Percentiles rank a stretch among this genome's conserved stretches.
phyloP scores from a whole-genome alignment of 2,329 filamentous ascomycete genomes.

The Fonsecaea monophora region DNA sequence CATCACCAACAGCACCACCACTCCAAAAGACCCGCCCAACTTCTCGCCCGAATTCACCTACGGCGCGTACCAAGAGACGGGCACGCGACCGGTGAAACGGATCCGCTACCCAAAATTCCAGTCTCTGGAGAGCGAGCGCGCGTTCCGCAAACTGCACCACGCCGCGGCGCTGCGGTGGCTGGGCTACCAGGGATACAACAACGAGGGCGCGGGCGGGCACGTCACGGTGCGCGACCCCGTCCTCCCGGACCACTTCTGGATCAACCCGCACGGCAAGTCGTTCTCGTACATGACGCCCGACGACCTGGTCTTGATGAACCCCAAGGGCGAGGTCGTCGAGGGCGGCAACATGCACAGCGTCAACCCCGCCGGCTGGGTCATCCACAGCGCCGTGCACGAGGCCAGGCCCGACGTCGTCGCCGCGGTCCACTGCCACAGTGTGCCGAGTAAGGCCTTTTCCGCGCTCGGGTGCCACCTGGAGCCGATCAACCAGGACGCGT shows the following conservation, averaged over 20 bases:
- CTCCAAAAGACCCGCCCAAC: slow-evolving; percentile 10
- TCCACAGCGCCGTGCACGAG: slow-evolving; percentile 66
- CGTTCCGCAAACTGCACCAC: slow-evolving; percentile 45
- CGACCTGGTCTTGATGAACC: slow-evolving; percentile 50
- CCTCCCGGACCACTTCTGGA: slow-evolving; percentile 45
- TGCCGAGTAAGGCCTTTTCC: slow-evolving; percentile 68
- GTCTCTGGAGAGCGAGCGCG: slow-evolving; percentile 34
- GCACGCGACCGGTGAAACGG: slow-evolving; percentile 29
- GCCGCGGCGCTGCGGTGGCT: slow-evolving; percentile 48
- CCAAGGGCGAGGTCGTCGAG: slow-evolving; percentile 46
- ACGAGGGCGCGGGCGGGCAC: slow-evolving; percentile 47
- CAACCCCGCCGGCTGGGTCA: slow-evolving; percentile 62
- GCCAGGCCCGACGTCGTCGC: slow-evolving; percentile 65
- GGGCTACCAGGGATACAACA: slow-evolving; percentile 41
- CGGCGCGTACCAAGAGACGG: slow-evolving; percentile 29
- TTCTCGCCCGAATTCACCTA: slow-evolving; percentile 26
- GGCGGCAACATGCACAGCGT: slow-evolving; percentile 51
- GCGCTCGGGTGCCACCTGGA: slow-evolving; percentile 65
- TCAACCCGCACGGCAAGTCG: slow-evolving; percentile 43
- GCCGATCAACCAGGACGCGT: slow-evolving; percentile 61
- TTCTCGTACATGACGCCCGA: slow-evolving; percentile 51
- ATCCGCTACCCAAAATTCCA: slow-evolving; percentile 37
- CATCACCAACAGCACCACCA: slow-evolving; percentile 9
- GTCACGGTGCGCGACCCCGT: slow-evolving; percentile 52
- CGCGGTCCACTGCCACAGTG: slow-evolving; percentile 65